Conservation (phyloP, 306 rosid genomes). For the Vigna nakashimae region DNA sequence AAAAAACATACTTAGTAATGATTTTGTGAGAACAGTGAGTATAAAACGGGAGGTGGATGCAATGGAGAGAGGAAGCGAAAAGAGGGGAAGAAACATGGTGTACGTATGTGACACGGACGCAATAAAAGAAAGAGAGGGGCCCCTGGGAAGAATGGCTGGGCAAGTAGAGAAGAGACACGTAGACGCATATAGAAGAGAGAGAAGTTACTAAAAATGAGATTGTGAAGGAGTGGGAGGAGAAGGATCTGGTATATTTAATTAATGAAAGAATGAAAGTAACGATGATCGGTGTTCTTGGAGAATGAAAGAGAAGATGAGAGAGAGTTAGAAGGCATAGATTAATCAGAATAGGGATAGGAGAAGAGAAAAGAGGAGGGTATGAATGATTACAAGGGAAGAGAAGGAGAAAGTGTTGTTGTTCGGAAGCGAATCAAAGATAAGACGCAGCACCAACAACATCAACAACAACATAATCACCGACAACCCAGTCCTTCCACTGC, state of each 20-base stretch:
- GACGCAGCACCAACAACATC: background rate
- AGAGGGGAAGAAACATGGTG: background rate
- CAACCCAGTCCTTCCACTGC: background rate
- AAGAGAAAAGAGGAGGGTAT: background rate
- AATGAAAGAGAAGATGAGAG: background rate
- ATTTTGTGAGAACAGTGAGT: background rate
- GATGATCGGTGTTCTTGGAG: background rate
- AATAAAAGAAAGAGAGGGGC: background rate
- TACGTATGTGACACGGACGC: background rate
- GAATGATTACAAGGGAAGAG: constrained; percentile 6
- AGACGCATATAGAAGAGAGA: background rate
- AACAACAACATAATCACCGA: background rate
- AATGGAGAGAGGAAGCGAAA: background rate
- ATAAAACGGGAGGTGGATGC: background rate
- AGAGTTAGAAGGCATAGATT: background rate
- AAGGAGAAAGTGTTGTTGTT: background rate
- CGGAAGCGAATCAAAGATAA: constrained; percentile 8
- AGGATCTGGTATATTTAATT: background rate
- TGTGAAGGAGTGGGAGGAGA: background rate
- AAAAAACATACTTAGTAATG: too few relatives aligned
- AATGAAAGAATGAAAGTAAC: background rate
- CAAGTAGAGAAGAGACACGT: background rate
- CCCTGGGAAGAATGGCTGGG: background rate
- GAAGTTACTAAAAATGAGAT: constrained; percentile 1
- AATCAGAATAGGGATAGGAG: background rate